Evolutionary conservation across 805 yeast genomes (phyloP).

Genomic region (Starmerella gropengiesseri): DNA sequence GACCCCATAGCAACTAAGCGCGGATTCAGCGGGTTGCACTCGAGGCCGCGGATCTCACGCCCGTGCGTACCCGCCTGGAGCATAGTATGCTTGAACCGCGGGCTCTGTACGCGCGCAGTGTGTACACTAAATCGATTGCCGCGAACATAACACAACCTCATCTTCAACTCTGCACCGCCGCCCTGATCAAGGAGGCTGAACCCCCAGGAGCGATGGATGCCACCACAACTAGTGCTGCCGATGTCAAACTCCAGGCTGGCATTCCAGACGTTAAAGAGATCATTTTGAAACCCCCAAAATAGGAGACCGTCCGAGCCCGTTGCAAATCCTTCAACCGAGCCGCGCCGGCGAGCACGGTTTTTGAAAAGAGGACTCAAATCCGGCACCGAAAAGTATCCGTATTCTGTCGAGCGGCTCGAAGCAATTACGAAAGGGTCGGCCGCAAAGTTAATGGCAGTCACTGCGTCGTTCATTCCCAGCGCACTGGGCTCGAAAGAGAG

Average conservation of each 20-base stretch:
- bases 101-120: slow-evolving; percentile 32
- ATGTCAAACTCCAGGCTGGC: slow-evolving; percentile 66
- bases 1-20: slow-evolving; percentile 60
- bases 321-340: slow-evolving; percentile 59
- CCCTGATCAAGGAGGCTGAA: slow-evolving; percentile 26
- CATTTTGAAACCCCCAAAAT: slow-evolving; percentile 74
- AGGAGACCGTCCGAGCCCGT: slow-evolving; percentile 38
- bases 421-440: slow-evolving; percentile 9
- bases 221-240: slow-evolving; percentile 70
- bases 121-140: slow-evolving; percentile 32
- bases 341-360: slow-evolving; percentile 63
- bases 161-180: slow-evolving; percentile 26
- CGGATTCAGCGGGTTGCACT: slow-evolving; percentile 36
- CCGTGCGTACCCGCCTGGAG: slow-evolving; percentile 73
- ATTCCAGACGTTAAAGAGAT: slow-evolving; percentile 68
- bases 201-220: slow-evolving; percentile 79
- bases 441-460: slow-evolving; percentile 22
- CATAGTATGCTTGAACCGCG: slow-evolving; percentile 20
- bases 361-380: slow-evolving; percentile 24
- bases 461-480: slow-evolving; percentile 22
- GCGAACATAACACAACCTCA: slow-evolving; percentile 30
- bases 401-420: slow-evolving; percentile 25
- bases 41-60: slow-evolving; percentile 71
- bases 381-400: slow-evolving; percentile 16
- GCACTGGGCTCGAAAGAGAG: slow-evolving; percentile 5